Evolutionary conservation across 2,329 filamentous ascomycete genomes (phyloP), one percentile per base, ranked within the genome.

Genomic region (Cadophora malorum): DNA sequence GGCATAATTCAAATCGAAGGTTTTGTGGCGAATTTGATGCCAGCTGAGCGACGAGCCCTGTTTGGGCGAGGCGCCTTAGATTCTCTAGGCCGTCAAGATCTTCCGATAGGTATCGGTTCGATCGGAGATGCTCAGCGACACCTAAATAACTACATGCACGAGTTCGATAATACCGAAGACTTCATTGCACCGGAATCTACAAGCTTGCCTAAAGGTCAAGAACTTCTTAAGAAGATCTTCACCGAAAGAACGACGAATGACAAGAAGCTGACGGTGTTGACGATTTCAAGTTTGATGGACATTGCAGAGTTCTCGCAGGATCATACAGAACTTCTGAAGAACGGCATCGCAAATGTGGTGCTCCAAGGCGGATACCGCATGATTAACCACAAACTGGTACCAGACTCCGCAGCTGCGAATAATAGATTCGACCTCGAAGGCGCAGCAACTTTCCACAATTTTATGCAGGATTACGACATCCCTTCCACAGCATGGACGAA

Each of bases 241-340:
- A 23, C 23, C 4, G 56, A 74, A 6, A 73, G 73, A 8, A 16
- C 58, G 7, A 53, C 63, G 25, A 49, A 64, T 3, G 50, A 62
- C 0, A 52, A 72, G 23, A 74, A 75, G 49, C 33, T 77, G 0
- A 76, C 74, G 1, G 60, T 76, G 19, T 63, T 76, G 12, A 67
- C 70, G 9, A 72, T 76, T 23, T 77, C 75, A 12, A 73, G 72
- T n/a, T 41, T 76, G 25, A 66, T 63, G 62, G 75, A 77, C 47
- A 73, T 74, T 16, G 60, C 67, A 10, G 31, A 65, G 8, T 76
- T 76, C 35, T 52, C 67, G 4, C 25, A 59, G 9, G 47, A 65
- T 1, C 16, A 72, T 6, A 41, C 63, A 8, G 63, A 71, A 2
- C 65, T 74, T 16, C 41, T 74, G 2, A 63, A 31, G 21, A 35